Percentiles rank a stretch among this genome's conserved stretches.
Evolutionary conservation across 495 filamentous ascomycete species (phyloP).

Genomic region (Daldinia childiae): DNA sequence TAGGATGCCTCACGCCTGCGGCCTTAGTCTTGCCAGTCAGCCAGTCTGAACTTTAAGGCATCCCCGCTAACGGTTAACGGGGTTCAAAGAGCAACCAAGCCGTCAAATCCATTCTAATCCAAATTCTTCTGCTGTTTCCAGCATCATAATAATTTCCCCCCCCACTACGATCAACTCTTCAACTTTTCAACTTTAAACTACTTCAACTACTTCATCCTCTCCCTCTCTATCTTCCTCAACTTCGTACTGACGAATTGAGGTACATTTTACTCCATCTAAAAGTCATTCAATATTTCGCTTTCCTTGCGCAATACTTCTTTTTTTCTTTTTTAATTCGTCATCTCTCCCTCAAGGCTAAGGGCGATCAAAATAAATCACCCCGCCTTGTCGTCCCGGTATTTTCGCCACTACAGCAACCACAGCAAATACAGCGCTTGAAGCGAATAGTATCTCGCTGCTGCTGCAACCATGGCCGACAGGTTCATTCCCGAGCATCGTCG

Average conservation of each 20-base stretch:
- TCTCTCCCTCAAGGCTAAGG: constrained; percentile 40
- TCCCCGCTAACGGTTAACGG: constrained; percentile 5
- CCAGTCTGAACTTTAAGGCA: constrained; percentile 13
- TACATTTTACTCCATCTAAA: not conserved
- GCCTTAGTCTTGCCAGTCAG: too few relatives aligned
- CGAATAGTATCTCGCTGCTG: not conserved
- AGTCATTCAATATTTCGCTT: not conserved
- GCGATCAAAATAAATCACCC: constrained; percentile 50
- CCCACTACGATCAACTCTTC: constrained; percentile 34
- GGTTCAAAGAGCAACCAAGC: constrained; percentile 44
- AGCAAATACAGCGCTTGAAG: constrained; percentile 44
- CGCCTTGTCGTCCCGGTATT: constrained; percentile 38
- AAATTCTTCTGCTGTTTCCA: constrained; percentile 49
- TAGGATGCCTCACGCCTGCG: constrained; percentile 7
- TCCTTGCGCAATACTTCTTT: not conserved
- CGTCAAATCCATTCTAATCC: constrained; percentile 37
- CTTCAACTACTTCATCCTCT: constrained; percentile 6
- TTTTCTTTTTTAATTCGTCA: constrained; percentile 13
- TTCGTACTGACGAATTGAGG: constrained; percentile 6
- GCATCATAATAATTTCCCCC: constrained; percentile 43
- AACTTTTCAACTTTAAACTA: constrained; percentile 14
- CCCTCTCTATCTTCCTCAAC: constrained; percentile 8
- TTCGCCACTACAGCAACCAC: constrained; percentile 47
- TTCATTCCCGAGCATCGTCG: constrained; percentile 99
- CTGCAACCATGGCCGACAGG: constrained; percentile 87